Evolutionary conservation across 305 asterid genomes (phyloP).

Genomic region (Stenogyne calaminthoides): DNA sequence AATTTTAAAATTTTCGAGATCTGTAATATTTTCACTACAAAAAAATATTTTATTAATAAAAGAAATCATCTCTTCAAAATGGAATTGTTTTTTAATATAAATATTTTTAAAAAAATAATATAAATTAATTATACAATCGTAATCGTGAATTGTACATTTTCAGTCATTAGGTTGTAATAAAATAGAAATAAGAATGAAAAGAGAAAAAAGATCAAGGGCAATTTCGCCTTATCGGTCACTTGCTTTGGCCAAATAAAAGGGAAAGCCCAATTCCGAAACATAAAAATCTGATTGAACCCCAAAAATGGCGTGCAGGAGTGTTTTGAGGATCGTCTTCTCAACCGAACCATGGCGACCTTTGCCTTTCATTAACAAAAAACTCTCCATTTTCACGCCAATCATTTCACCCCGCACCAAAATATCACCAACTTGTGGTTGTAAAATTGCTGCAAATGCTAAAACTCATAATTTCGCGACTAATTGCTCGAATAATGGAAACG

Average conservation of each 20-base stretch:
- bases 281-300: constrained; percentile 15
- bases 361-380: constrained; percentile 32
- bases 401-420: constrained; percentile 36
- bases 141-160: no score
- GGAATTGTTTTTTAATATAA: no score
- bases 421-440: constrained; percentile 49
- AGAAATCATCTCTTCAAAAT: no score
- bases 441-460: constrained; percentile 32
- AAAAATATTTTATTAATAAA: no score
- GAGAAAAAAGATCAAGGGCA: background rate
- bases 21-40: no score
- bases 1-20: no score
- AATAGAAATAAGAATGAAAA: no score
- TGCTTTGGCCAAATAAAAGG: constrained; percentile 1
- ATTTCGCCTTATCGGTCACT: background rate
- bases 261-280: constrained; percentile 3
- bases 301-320: constrained; percentile 69
- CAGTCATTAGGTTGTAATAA: no score
- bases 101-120: no score
- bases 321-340: constrained; percentile 53
- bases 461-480: constrained; percentile 34
- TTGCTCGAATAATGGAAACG: constrained; percentile 50
- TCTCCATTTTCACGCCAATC: constrained; percentile 32
- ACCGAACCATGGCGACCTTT: constrained; percentile 59
- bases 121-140: no score